Percentiles rank a stretch among this genome's conserved stretches.
phyloP scores from a whole-genome alignment of 352 stramenopile species.

The Globisporangium acanthophoron region DNA sequence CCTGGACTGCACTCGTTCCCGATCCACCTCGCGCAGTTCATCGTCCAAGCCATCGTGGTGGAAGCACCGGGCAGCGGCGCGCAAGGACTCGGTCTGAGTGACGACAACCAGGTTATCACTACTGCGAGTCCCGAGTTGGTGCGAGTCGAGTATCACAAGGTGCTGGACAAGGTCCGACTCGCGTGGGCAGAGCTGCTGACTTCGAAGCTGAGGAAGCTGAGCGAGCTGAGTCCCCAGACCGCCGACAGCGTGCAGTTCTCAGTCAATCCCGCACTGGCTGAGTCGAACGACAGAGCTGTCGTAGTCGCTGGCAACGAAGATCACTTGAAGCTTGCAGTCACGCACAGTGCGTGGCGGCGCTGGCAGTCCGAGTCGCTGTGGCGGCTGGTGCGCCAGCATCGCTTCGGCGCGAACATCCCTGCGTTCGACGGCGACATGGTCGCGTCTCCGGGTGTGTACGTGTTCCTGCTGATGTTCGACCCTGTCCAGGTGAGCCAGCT shows the following conservation, averaged over 20 bases:
- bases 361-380: constrained; percentile 26
- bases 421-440: constrained; percentile 13
- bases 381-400: constrained; percentile 15
- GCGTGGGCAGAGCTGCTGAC: constrained; percentile 23
- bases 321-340: neutral
- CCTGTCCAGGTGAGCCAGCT: constrained; percentile 18
- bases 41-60: constrained; percentile 38
- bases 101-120: neutral
- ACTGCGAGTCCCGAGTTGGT: constrained; percentile 7
- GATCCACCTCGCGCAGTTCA: constrained; percentile 42
- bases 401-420: constrained; percentile 19
- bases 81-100: neutral
- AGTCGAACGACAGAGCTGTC: neutral
- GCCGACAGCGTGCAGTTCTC: neutral
- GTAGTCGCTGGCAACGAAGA: neutral
- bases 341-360: constrained; percentile 1
- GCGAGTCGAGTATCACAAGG: constrained; percentile 17
- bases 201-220: constrained; percentile 15
- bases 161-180: constrained; percentile 25
- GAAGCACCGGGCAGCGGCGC: constrained; percentile 15
- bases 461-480: constrained; percentile 55
- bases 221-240: constrained; percentile 4
- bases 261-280: neutral
- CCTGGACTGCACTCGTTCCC: constrained; percentile 30
- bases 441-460: constrained; percentile 31